These are phyloP conservation scores for Ormosia emarginata DNA, from an alignment of 306 rosid species.

Conservation along the genomic window DNA sequence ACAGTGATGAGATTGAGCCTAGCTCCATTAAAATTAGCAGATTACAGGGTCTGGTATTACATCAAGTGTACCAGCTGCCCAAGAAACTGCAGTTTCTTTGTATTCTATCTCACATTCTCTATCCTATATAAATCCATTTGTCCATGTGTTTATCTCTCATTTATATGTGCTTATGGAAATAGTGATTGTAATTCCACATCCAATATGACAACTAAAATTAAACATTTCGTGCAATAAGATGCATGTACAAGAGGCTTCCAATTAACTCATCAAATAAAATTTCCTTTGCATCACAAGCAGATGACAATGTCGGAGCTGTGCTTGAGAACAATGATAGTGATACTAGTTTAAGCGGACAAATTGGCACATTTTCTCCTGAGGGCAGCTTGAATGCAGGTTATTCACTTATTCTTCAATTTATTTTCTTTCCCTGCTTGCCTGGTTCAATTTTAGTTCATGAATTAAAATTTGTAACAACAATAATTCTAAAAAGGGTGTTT, in stretches of 20 bases:
- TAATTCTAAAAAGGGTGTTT: neutral
- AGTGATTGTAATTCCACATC: neutral
- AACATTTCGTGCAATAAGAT: neutral
- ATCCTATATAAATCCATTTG: neutral
- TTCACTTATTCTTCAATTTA: conserved; percentile 12
- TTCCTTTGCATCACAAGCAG: conserved; percentile 33
- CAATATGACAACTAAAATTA: neutral
- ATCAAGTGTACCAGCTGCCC: conserved; percentile 27
- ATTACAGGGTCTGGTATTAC: conserved; percentile 41
- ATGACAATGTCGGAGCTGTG: conserved; percentile 28
- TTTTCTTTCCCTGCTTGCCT: conserved; percentile 18
- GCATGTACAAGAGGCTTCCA: neutral
- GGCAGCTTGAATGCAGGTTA: conserved; percentile 44
- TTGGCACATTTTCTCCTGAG: conserved; percentile 25
- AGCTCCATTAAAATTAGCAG: conserved; percentile 38
- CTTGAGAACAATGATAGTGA: conserved; percentile 31
- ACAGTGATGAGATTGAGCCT: conserved; percentile 36
- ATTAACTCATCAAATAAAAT: conserved; percentile 22
- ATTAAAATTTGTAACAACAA: neutral
- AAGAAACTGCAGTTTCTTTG: conserved; percentile 45
- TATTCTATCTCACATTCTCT: neutral
- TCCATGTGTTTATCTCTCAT: neutral
- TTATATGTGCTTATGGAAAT: conserved; percentile 7
- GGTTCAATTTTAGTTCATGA: conserved; percentile 7
- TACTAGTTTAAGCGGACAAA: conserved; percentile 31